These are phyloP conservation scores for Globisporangium irregulare DNA, from an alignment of 352 stramenopile genomes.

Conservation along the genomic window DNA sequence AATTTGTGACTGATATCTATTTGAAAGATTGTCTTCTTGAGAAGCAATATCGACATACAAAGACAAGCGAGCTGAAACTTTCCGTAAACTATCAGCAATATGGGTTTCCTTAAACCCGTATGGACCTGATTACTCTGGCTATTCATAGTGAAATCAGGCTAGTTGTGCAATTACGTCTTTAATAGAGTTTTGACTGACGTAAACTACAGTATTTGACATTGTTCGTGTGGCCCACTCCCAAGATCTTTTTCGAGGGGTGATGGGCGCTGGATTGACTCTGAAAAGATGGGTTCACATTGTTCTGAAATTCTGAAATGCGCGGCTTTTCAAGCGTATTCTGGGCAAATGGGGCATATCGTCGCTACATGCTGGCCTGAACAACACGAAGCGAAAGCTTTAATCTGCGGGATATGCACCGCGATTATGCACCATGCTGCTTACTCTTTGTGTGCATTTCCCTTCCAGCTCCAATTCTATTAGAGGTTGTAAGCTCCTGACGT, in stretches of 20 bases:
- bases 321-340: no score
- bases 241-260: not conserved
- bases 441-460: no score
- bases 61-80: not conserved
- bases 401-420: no score
- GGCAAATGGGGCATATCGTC: no score
- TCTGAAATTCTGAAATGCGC: not conserved
- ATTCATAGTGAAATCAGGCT: not conserved
- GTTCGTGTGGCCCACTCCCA: not conserved
- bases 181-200: not conserved
- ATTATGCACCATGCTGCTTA: no score
- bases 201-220: not conserved
- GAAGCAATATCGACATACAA: not conserved
- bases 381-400: no score
- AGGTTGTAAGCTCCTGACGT: no score
- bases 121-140: not conserved
- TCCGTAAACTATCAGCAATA: not conserved
- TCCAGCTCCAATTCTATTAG: no score
- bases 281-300: not conserved
- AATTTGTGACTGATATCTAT: not conserved
- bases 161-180: not conserved
- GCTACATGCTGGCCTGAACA: no score
- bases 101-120: not conserved
- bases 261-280: not conserved
- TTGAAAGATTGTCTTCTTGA: not conserved